A percentile compares a stretch with the other conserved stretches of the same genome.
These are phyloP conservation scores for Colletotrichum gloeosporioides DNA, from an alignment of 2,329 filamentous ascomycete genomes.

Conservation along the genomic window DNA sequence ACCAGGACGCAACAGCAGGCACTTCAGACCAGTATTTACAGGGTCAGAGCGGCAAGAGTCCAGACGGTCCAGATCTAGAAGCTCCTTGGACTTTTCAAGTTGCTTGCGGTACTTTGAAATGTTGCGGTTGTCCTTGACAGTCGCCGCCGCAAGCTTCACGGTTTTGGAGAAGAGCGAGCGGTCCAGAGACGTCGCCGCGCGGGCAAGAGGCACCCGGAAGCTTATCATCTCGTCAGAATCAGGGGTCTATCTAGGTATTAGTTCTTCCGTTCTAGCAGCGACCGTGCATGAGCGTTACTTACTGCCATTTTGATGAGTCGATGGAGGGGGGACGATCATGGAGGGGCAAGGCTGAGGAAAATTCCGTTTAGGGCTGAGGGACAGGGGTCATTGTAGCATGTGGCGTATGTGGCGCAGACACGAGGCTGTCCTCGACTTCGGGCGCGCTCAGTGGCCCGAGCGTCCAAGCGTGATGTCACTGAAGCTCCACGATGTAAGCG, in stretches of 20 bases:
- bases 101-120: slow-evolving; percentile 75
- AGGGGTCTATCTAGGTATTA: not conserved
- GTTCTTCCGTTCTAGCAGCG: not conserved
- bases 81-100: slow-evolving; percentile 69
- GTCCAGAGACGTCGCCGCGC: slow-evolving; percentile 81
- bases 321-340: slow-evolving; percentile 1
- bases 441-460: not conserved
- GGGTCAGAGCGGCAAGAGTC: slow-evolving; percentile 69
- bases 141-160: slow-evolving; percentile 78
- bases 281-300: slow-evolving; percentile 3
- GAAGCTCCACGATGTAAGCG: slow-evolving; percentile 7
- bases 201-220: slow-evolving; percentile 82
- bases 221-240: slow-evolving; percentile 52
- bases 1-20: slow-evolving; percentile 62
- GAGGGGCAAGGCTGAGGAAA: slow-evolving; percentile 32
- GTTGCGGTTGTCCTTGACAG: slow-evolving; percentile 75
- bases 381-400: not conserved
- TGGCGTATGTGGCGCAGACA: not conserved
- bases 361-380: slow-evolving; percentile 22
- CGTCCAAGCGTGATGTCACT: slow-evolving; percentile 3
- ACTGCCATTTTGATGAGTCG: slow-evolving; percentile 21
- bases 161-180: slow-evolving; percentile 81
- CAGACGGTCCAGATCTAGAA: slow-evolving; percentile 69
- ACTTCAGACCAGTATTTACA: slow-evolving; percentile 63
- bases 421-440: not conserved